Base-by-base conservation (phyloP, 208 protist genomes). In the Novymonas esmeraldas region DNA sequence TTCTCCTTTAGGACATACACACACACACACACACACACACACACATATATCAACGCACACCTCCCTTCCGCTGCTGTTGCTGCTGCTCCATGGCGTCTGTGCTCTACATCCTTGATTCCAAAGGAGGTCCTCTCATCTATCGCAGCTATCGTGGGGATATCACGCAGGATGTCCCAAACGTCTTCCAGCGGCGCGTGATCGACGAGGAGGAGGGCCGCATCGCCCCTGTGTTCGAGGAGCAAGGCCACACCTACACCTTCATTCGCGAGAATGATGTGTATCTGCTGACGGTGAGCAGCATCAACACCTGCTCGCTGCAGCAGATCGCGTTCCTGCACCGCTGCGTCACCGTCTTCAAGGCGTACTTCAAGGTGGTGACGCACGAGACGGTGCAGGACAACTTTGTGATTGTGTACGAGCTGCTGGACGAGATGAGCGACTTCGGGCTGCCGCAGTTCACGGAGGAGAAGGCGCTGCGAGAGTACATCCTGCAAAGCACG, bases 391-490 rank as follows among this genome's bases (percentile, higher is more conserved):
- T 99, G 39, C 81, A 88, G 41, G 97, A 99, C 71, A 99, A 99
- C 85, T 99, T 99, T 72, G 90, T 98, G 33, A 96, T 99, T 45
- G 85, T 99, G 24, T 99, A 99, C 78, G 98, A 99, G 79, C 84
- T 99, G 31, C 82, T 99, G 14, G 99, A 99, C 73, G 98, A 99
- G 84, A 98, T 99, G 63, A 87, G 99, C 61, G 99, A 99, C 86
- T 99, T 98, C 91, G 99, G 99, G 26, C 98, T 98, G 58, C 99
- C 98, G 39, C 98, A 99, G 87, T 98, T 90, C 76, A 98, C 87
- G n/a, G 93, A 98, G 59, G 81, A 84, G 38, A 94, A 98, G 62
- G 79, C 97, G 62, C 84, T 99, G 36, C 98, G 99, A 70, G 79
- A 95, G 39, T 98, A 98, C 84, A 99, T 99, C 58, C 97, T 95